These are phyloP conservation scores for Hansenula lynferdii DNA, from an alignment of 1,139 yeast species.

Conservation along the genomic window DNA sequence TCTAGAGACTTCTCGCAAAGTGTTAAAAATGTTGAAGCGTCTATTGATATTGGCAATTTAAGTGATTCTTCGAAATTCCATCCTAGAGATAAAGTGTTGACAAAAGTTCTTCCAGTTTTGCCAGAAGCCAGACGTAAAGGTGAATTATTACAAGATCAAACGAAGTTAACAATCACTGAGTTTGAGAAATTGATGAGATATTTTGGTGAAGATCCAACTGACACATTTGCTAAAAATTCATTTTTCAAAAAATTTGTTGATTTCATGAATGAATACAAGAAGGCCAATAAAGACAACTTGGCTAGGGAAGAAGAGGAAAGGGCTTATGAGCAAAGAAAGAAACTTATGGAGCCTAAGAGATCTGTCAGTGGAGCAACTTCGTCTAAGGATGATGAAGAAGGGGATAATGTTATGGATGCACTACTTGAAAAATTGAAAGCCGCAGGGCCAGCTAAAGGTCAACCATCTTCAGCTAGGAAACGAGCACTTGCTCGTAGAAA, in stretches of 20 bases:
- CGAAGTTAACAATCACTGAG: slow-evolving; percentile 57
- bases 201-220: slow-evolving; percentile 75
- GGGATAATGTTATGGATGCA: slow-evolving; percentile 65
- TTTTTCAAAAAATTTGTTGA: slow-evolving; percentile 64
- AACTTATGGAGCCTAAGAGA: slow-evolving; percentile 51
- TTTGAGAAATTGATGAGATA: slow-evolving; percentile 67
- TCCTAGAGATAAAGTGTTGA: slow-evolving; percentile 62
- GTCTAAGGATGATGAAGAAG: slow-evolving; percentile 16
- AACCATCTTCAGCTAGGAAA: slow-evolving; percentile 75
- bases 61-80: slow-evolving; percentile 74
- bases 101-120: slow-evolving; percentile 56
- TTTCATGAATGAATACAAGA: slow-evolving; percentile 61
- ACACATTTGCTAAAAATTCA: slow-evolving; percentile 60
- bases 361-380: slow-evolving; percentile 25
- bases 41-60: slow-evolving; percentile 70
- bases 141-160: slow-evolving; percentile 59
- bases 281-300: slow-evolving; percentile 59
- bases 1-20: slow-evolving; percentile 53
- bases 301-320: slow-evolving; percentile 67
- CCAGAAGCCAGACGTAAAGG: slow-evolving; percentile 68
- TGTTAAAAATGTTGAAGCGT: slow-evolving; percentile 64
- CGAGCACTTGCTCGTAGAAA: slow-evolving; percentile 74
- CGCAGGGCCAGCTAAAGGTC: slow-evolving; percentile 67
- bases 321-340: slow-evolving; percentile 62
- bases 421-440: slow-evolving; percentile 68